Base-by-base conservation (phyloP, 352 stramenopile species). In the Pythium aquatile region DNA sequence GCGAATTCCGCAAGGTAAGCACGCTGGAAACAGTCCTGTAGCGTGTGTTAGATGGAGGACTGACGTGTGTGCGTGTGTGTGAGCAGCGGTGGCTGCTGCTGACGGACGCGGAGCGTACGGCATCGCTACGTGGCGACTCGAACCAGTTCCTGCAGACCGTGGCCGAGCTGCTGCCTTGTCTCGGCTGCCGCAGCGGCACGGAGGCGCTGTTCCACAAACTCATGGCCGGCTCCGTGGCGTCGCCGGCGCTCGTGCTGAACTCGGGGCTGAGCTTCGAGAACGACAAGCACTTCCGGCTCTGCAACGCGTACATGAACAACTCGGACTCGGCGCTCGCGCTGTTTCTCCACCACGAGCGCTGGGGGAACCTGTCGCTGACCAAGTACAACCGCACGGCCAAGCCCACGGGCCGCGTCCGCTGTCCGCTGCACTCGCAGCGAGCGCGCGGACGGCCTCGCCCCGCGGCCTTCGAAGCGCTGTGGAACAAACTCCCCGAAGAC, bases 1-100 rank as follows among this genome's bases (percentile, higher is more conserved):
- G 85, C 71, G 85, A 93, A 64, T 93, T 93, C 62, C 85, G 82
- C 67, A 93, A 93, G 83, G 83, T 90, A 54, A 28, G n/a, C n/a
- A 30, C 16, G 39, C 39, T n/a, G 16, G 13, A 16, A 6, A 8
- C 39, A 10, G 16, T 6, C 20, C 20, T 24, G 16, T 24, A 24
- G 39, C 39, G 14, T 24, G 3, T 6, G 11, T 20, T 24, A 47
- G 42, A 32, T 3, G 17, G 29, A 33, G 47, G 24, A 61, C 51
- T 30, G 42, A 24, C 14, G 7, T 24, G 2, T 40, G 9, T 33
- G 17, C 10, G 3, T 60, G 51, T 2, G 20, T 57, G 53, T 24
- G 20, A 24, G 20, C 69, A 94, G 84, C 77, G 87, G 30, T 95
- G 87, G 87, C 52, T 78, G 69, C 69, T 95, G 56, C 73, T 95